Conservation (phyloP, 805 yeast genomes). For the Candida railenensis region DNA sequence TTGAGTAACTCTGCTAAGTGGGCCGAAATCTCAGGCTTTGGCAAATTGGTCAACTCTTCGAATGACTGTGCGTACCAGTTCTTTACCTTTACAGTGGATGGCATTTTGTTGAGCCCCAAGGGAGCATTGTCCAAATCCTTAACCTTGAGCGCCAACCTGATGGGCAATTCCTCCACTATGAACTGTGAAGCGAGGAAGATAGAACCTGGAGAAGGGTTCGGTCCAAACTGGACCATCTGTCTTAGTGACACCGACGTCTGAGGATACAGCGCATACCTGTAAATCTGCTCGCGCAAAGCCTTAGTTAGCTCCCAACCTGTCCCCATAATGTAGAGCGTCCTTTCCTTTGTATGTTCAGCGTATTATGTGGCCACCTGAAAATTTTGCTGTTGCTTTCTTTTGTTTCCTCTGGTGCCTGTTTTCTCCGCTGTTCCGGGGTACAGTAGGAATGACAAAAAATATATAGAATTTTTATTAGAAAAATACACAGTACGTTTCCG, state of each 20-base stretch:
- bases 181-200: slow-evolving; percentile 82
- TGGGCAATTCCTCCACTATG: slow-evolving; percentile 82
- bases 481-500: background rate
- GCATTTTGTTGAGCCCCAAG: slow-evolving; percentile 67
- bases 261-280: slow-evolving; percentile 66
- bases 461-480: no score
- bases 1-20: slow-evolving; percentile 39
- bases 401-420: background rate
- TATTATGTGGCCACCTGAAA: background rate
- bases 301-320: slow-evolving; percentile 51
- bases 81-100: slow-evolving; percentile 71
- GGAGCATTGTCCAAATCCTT: slow-evolving; percentile 83
- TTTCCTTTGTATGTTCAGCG: background rate
- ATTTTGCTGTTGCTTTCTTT: background rate
- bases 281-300: slow-evolving; percentile 52
- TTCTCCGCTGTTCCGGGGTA: background rate
- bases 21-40: slow-evolving; percentile 52
- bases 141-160: slow-evolving; percentile 81
- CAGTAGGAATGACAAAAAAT: background rate
- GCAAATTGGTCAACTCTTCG: slow-evolving; percentile 70
- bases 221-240: slow-evolving; percentile 92
- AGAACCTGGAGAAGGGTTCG: slow-evolving; percentile 73
- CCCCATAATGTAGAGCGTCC: no score
- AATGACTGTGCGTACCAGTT: slow-evolving; percentile 92
- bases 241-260: slow-evolving; percentile 82